A percentile compares a stretch with the other conserved stretches of the same genome.
These are phyloP conservation scores for Nemania abortiva DNA, from an alignment of 2,329 filamentous ascomycete species.

Conservation along the genomic window DNA sequence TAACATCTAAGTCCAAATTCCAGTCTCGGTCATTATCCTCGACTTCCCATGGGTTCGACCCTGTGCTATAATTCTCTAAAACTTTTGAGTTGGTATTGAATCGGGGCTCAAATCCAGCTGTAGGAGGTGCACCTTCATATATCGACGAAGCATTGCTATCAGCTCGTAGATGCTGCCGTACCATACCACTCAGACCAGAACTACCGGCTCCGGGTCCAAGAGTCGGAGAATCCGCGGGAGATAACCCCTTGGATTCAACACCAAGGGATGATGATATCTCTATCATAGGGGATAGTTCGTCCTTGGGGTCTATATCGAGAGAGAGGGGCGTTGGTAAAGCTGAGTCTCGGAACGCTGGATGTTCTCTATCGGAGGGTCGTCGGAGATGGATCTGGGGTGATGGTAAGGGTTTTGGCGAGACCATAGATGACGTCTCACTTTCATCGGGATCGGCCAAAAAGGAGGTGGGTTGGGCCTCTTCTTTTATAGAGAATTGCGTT, in stretches of 20 bases:
- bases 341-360: slow-evolving; percentile 65
- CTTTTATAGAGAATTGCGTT: slow-evolving; percentile 51
- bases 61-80: slow-evolving; percentile 51
- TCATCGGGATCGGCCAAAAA: slow-evolving; percentile 61
- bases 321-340: slow-evolving; percentile 60
- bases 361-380: slow-evolving; percentile 65
- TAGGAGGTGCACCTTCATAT: slow-evolving; percentile 66
- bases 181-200: slow-evolving; percentile 80
- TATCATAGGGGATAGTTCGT: slow-evolving; percentile 48
- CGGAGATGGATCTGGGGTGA: slow-evolving; percentile 57
- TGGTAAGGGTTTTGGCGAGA: slow-evolving; percentile 40
- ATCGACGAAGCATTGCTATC: slow-evolving; percentile 86
- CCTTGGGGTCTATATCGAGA: slow-evolving; percentile 48
- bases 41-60: slow-evolving; percentile 61
- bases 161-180: slow-evolving; percentile 84
- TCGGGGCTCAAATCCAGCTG: slow-evolving; percentile 54
- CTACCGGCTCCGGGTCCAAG: slow-evolving; percentile 68
- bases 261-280: slow-evolving; percentile 43
- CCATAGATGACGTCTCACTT: slow-evolving; percentile 50
- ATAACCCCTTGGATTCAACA: slow-evolving; percentile 43
- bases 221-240: slow-evolving; percentile 78
- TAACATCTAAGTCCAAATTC: slow-evolving; percentile 48
- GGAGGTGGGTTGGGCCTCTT: slow-evolving; percentile 53
- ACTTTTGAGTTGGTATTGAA: slow-evolving; percentile 51
- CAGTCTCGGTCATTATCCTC: slow-evolving; percentile 50